Evolutionary conservation across 176 grass and related monocot genomes (phyloP), one percentile per base, ranked within the genome.

Genomic region (Bolboschoenus planiculmis): DNA sequence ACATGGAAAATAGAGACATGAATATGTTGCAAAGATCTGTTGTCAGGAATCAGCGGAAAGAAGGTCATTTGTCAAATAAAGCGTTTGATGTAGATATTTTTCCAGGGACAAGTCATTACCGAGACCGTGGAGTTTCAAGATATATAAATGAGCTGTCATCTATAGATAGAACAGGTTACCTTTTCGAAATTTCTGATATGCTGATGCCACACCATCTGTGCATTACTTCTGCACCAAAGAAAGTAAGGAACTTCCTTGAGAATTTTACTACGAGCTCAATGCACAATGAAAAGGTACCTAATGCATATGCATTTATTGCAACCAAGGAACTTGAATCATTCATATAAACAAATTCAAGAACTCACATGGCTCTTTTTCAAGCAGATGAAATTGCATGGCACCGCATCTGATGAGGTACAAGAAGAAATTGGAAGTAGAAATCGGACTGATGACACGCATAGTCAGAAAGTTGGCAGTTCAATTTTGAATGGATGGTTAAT

Each of bases 181-280:
- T 29, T 73, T 86, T 75, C 31, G 77, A 31, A 86, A 75, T 82
- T 44, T 59, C 67, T 86, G 85, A 71, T 75, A 40, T 48, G n/a
- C 72, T 68, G 61, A 74, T 61, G 33, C 85, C 85, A 59, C 36
- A 30, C n/a, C 78, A 82, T 86, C 18, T 86, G 31, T 86, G 85
- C 78, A 20, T 86, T 81, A 86, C 85, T 23, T 81, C 85, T 35
- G 51, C 75, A 31, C 62, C 64, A 47, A 74, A 62, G 21, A 29
- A 59, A 60, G 79, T 75, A 81, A 82, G 64, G 30, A 48, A 86
- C 30, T 57, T 82, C 43, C 10, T 82, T 53, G 63, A 74, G 59
- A 59, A 39, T 34, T 31, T 67, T 44, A 37, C 16, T 75, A 23
- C 46, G 82, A 73, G 50, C 15, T 20, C 9, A 20, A 18, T 34